Evolutionary conservation across 2,329 filamentous ascomycete species (phyloP).

Genomic region (Didymella keratinophila): DNA sequence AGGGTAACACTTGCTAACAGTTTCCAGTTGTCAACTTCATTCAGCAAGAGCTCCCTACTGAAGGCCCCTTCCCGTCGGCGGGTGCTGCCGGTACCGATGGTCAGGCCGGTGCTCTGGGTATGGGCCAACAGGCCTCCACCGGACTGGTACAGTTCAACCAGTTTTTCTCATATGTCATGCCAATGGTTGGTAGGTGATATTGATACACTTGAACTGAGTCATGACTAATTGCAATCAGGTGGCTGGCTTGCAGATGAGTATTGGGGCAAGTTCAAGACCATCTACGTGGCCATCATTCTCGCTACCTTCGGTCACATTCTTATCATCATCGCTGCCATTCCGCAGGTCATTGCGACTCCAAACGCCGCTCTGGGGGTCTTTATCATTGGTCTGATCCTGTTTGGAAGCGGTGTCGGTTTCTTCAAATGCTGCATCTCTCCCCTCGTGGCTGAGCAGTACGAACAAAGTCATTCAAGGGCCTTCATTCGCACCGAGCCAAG

Average conservation of each 20-base stretch:
- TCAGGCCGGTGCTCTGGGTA: conserved; percentile 39
- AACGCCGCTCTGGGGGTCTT: conserved; percentile 56
- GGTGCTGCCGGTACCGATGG: conserved; percentile 48
- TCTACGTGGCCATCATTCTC: conserved; percentile 62
- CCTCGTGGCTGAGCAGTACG: conserved; percentile 71
- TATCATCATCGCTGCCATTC: conserved; percentile 60
- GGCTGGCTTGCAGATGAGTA: conserved; percentile 67
- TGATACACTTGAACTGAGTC: background rate
- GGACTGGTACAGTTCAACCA: conserved; percentile 35
- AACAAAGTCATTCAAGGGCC: conserved; percentile 61
- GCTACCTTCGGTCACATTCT: conserved; percentile 65
- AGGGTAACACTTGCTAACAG: conserved; percentile 1
- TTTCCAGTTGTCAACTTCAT: conserved; percentile 43
- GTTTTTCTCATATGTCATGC: conserved; percentile 37
- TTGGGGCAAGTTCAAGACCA: conserved; percentile 66
- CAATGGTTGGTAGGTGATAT: conserved; percentile 32
- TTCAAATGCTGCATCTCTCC: conserved; percentile 60
- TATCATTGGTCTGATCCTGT: conserved; percentile 56
- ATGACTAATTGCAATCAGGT: conserved; percentile 56
- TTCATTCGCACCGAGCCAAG: conserved; percentile 60
- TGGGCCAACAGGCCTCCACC: conserved; percentile 39
- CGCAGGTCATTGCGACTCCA: conserved; percentile 52
- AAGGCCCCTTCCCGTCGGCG: conserved; percentile 58
- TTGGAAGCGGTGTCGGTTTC: conserved; percentile 54
- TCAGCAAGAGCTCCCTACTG: conserved; percentile 57